Evolutionary conservation across 306 rosid species (phyloP).

Genomic region (Pyrus pyrifolia): DNA sequence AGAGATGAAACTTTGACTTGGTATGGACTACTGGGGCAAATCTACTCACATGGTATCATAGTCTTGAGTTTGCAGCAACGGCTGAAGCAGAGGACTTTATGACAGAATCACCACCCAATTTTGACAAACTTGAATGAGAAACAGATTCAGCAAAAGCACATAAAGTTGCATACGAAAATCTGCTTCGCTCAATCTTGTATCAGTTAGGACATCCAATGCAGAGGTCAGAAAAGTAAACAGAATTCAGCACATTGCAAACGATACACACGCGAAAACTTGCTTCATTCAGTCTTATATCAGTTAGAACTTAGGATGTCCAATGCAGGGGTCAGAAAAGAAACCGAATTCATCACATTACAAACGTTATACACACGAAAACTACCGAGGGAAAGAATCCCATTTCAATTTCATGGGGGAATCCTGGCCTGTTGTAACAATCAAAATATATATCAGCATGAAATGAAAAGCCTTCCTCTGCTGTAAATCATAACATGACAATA

Average conservation of each 20-base stretch:
- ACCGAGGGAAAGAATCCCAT: conserved; percentile 5
- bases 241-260: conserved; percentile 8
- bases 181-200: background rate
- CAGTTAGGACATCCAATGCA: conserved; percentile 3
- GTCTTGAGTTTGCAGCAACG: too few species aligned
- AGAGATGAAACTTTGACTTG: background rate
- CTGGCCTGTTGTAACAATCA: background rate
- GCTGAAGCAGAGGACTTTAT: too few species aligned
- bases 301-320: background rate
- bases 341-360: conserved; percentile 12
- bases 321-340: conserved; percentile 17
- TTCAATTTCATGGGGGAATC: background rate
- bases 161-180: background rate
- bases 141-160: background rate
- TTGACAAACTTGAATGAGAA: background rate
- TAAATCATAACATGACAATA: conserved; percentile 18
- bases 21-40: background rate
- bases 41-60: background rate
- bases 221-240: conserved; percentile 14
- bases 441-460: background rate
- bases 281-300: background rate
- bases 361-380: conserved; percentile 14
- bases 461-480: conserved; percentile 11
- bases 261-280: conserved; percentile 17
- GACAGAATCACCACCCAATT: background rate